Base-by-base conservation (phyloP, 2,329 filamentous ascomycete species). In the Alternaria solani region DNA sequence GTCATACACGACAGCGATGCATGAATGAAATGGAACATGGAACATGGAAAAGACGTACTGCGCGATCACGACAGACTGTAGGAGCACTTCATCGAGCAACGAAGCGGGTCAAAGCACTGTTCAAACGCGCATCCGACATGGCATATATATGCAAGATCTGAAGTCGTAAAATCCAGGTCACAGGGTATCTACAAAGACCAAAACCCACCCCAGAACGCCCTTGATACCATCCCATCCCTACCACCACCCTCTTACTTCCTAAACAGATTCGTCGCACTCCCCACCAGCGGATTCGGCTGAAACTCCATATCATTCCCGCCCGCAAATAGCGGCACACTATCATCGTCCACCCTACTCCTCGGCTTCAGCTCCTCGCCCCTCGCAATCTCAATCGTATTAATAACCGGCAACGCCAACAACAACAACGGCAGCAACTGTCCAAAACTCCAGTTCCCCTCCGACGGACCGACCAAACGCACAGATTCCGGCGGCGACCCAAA, bases 381-480 rank as follows among this genome's bases (percentile, higher is more conserved):
- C 47, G 84, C 76, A 53, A 90, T 87, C 72, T 90, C 88, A 28
- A 89, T 72, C 2, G 84, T 82, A 2, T 84, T 87, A 3, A 90
- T 81, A 16, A 89, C 68, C 1, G 88, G 87, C 67, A 90, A 75
- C n/a, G 86, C 72, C 26, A 89, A 78, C 68, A 90, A 78, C 64
- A 89, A 75, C 65, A 89, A 75, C 1, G 86, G 85, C 28, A 90
- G 77, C 57, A 89, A 75, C 75, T 89, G 87, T 0, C 88, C 88
- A 67, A 89, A 91, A 64, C 83, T 86, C 87, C 87, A 90, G 11
- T 79, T 77, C 60, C 80, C 84, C 77, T 90, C 88, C 23, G 81
- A 83, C 0, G 76, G 58, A 57, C 88, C 87, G 6, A 73, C 72
- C 2, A 90, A 78, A 23, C 72, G 65, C 3, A 89, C 80, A 0